A percentile compares a stretch with the other conserved stretches of the same genome.
Evolutionary conservation across 192 early-diverging fungal species (phyloP).

Genomic region (Linnemannia hyalina): DNA sequence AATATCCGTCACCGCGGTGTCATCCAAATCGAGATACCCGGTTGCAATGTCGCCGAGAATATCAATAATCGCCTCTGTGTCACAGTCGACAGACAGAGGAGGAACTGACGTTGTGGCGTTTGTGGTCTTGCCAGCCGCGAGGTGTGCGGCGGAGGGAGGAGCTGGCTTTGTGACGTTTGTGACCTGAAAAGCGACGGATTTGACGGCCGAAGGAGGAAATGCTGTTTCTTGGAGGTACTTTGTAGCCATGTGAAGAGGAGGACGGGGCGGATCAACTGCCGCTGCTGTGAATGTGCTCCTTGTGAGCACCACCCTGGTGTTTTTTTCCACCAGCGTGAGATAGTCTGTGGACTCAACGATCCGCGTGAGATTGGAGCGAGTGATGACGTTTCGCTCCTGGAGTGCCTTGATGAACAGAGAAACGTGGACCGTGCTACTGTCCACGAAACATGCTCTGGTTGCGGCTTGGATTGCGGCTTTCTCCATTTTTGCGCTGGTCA

Average conservation of each 20-base stretch:
- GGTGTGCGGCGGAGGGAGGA: not conserved
- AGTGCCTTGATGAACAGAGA: not conserved
- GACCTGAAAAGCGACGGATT: not conserved
- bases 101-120: not conserved
- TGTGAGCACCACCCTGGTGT: not conserved
- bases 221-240: not conserved
- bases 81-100: constrained; percentile 12
- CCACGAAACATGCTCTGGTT: not conserved
- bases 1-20: constrained; percentile 7
- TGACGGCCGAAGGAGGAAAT: not conserved
- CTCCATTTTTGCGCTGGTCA: no score
- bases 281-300: not conserved
- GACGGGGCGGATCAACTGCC: not conserved
- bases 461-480: not conserved
- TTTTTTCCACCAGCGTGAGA: not conserved
- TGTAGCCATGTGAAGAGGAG: no score
- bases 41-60: constrained; percentile 6
- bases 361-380: not conserved
- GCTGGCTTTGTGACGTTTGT: not conserved
- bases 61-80: constrained; percentile 7
- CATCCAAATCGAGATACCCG: constrained; percentile 21
- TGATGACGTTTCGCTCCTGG: constrained; percentile 13
- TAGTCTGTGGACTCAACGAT: constrained; percentile 17
- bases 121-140: not conserved
- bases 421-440: not conserved